Conservation (phyloP, 2,329 filamentous ascomycete species). For the Mariannaea elegans region DNA sequence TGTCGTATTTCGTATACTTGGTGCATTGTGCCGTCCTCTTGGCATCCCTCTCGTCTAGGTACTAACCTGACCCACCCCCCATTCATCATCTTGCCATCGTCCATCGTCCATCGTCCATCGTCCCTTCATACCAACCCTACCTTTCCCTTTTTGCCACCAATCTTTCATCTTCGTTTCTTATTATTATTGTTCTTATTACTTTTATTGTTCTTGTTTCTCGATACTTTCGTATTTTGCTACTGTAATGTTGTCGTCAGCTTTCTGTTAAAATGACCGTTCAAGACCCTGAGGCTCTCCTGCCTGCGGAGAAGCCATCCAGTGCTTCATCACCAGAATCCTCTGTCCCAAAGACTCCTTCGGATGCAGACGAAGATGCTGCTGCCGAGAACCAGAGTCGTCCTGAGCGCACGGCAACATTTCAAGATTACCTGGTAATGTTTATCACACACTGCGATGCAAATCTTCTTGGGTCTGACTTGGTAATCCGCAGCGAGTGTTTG, state of each 20-base stretch:
- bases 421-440: conserved; percentile 52
- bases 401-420: conserved; percentile 55
- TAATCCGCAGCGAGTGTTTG: conserved; percentile 56
- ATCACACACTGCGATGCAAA: not conserved
- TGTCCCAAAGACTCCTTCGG: conserved; percentile 4
- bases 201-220: no score
- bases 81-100: not conserved
- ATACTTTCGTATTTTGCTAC: not conserved
- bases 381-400: conserved; percentile 49
- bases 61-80: conserved; percentile 3
- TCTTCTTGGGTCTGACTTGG: not conserved
- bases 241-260: conserved; percentile 6
- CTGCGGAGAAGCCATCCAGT: conserved; percentile 24
- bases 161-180: not conserved
- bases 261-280: conserved; percentile 24
- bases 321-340: conserved; percentile 21
- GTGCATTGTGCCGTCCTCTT: not conserved
- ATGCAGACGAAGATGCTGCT: conserved; percentile 34
- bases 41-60: no score
- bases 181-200: no score
- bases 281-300: conserved; percentile 19
- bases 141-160: not conserved
- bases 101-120: not conserved
- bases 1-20: conserved; percentile 22
- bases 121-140: not conserved